Evolutionary conservation across 345 rosid genomes (phyloP).

Genomic region (Eucalyptus melliodora): DNA sequence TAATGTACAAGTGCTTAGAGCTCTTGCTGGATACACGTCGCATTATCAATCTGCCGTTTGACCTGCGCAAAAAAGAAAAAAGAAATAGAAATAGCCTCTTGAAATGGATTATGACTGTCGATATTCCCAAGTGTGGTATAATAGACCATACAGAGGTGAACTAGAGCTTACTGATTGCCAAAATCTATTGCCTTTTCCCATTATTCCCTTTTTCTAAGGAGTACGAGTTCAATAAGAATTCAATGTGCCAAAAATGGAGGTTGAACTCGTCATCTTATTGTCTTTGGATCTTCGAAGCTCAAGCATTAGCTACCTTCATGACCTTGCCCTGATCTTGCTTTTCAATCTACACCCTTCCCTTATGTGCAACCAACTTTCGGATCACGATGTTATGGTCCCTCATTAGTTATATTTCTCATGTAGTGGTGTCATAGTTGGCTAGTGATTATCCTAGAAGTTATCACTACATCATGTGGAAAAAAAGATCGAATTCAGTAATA

Average conservation of each 20-base stretch:
- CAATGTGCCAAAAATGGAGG: background rate
- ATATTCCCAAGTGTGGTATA: background rate
- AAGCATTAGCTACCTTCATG: background rate
- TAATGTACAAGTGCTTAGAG: background rate
- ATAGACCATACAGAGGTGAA: background rate
- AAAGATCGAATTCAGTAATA: background rate
- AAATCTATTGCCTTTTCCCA: background rate
- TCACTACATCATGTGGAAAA: background rate
- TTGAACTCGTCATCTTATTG: background rate
- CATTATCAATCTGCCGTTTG: background rate
- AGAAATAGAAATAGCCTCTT: background rate
- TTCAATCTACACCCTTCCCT: background rate
- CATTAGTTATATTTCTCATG: background rate
- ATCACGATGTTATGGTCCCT: background rate
- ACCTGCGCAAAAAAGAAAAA: background rate
- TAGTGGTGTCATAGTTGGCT: background rate
- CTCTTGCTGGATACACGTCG: background rate
- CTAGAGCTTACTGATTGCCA: background rate
- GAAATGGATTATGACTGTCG: background rate
- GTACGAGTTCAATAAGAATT: background rate
- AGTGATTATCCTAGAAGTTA: background rate
- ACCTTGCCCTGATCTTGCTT: background rate
- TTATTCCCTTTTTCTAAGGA: background rate
- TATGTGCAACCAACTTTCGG: background rate
- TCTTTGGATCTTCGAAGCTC: background rate